Evolutionary conservation across 1,284 basidiomycete species (phyloP), one percentile per base, ranked within the genome.

Genomic region (Puccinia novopanici): DNA sequence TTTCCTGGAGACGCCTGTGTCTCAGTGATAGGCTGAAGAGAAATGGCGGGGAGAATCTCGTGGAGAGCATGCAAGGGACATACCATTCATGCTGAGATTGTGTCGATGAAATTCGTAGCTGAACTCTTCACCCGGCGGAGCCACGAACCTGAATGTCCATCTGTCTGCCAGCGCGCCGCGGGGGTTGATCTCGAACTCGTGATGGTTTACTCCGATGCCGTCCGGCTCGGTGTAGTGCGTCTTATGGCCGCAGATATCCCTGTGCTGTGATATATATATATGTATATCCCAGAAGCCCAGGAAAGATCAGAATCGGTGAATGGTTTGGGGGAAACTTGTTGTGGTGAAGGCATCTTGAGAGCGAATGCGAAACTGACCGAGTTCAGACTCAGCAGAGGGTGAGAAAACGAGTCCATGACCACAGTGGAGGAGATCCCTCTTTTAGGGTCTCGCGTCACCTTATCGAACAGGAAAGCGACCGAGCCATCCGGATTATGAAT

Each of bases 401-500:
- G 15, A 45, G 42, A 45, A 68, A n/a, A 2, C 19, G 3, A n/a
- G 42, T 68, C 17, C 42, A 50, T 68, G 6, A 68, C 48, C 67
- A 45, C 42, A 68, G 67, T 68, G 19, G 67, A 50, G 45, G 67
- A 68, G 3, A 50, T 50, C 12, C 67, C 67, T n/a, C 27, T 15
- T 45, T 30, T 13, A 8, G 1, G 10, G 34, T 68, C 67, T 68
- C 42, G 45, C 42, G 40, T 68, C 6, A 48, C 67, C 42, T 68
- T 45, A 17, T 68, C 45, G 37, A 68, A 68, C 8, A 48, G 67
- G 42, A 68, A 68, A 68, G 67, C 67, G 45, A 68, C 67, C 48
- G 67, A 45, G 37, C 67, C 67, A 42, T 68, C 48, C 9, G 42
- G 48, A 40, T 68, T 48, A 17, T 68, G 15, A 48, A 68, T 40